A percentile compares a stretch with the other conserved stretches of the same genome.
Evolutionary conservation across 1,284 basidiomycete genomes (phyloP).

Genomic region (Ceratobasidium sp.): DNA sequence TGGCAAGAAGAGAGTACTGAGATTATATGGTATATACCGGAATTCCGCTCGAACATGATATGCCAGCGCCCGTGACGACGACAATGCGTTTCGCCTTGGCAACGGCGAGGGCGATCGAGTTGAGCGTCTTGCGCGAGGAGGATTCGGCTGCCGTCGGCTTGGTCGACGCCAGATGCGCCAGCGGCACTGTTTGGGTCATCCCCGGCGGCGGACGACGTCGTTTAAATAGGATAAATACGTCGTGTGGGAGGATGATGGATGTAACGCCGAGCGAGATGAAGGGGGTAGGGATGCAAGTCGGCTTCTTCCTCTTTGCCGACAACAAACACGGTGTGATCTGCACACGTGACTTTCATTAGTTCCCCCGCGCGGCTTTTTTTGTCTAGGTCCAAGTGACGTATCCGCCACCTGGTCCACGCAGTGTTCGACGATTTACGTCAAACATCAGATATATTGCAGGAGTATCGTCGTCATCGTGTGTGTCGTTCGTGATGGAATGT

Average conservation of each 20-base stretch:
- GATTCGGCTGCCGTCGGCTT: conserved; percentile 44
- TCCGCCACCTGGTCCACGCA: not conserved
- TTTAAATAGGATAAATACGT: conserved; percentile 23
- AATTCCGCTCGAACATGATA: conserved; percentile 92
- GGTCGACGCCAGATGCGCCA: conserved; percentile 28
- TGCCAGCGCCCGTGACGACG: conserved; percentile 91
- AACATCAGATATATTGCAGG: too few species aligned
- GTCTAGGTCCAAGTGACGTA: not conserved
- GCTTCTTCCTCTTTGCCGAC: conserved; percentile 18
- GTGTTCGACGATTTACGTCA: too few species aligned
- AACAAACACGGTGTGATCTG: conserved; percentile 35
- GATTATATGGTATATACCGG: conserved; percentile 70
- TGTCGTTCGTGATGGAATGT: too few species aligned
- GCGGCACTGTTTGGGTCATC: conserved; percentile 37
- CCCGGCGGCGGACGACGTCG: not conserved
- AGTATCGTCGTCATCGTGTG: too few species aligned
- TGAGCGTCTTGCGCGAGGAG: conserved; percentile 59
- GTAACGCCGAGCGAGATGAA: not conserved
- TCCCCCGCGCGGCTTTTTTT: not conserved
- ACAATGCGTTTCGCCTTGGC: conserved; percentile 87
- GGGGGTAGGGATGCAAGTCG: not conserved
- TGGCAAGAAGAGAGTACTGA: not conserved
- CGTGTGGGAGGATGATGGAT: not conserved
- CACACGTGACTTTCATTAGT: conserved; percentile 33
- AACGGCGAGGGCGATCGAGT: conserved; percentile 78